Evolutionary conservation across 257 asterid genomes (phyloP).

Genomic region (Mitragyna speciosa): DNA sequence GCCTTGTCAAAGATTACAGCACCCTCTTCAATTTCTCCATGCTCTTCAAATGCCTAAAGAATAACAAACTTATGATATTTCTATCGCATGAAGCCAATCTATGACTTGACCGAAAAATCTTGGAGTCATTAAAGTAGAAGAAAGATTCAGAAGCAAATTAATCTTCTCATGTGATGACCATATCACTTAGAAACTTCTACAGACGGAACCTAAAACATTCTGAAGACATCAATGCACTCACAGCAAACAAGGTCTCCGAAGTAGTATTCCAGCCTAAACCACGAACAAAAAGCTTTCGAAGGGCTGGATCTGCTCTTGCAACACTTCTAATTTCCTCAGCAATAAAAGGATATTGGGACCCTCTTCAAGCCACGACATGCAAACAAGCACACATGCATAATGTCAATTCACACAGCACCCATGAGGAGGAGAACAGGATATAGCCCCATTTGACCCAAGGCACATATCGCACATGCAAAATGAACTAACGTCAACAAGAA

Average conservation of each 20-base stretch:
- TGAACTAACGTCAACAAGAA: constrained; percentile 2
- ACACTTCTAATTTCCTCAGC: constrained; percentile 91
- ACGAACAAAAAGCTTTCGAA: constrained; percentile 96
- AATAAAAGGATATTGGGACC: constrained; percentile 81
- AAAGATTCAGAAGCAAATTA: not conserved
- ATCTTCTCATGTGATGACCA: not conserved
- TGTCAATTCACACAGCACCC: constrained; percentile 70
- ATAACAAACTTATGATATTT: constrained; percentile 12
- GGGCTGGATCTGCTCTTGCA: constrained; percentile 97
- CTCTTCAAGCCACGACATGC: constrained; percentile 94
- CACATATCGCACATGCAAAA: constrained; percentile 32
- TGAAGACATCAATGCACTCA: constrained; percentile 77
- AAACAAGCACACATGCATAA: constrained; percentile 79
- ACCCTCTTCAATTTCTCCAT: constrained; percentile 87
- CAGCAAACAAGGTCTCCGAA: constrained; percentile 93
- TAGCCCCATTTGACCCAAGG: constrained; percentile 25
- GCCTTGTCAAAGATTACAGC: constrained; percentile 67
- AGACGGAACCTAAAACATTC: constrained; percentile 38
- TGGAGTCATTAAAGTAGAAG: not conserved
- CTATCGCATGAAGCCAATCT: not conserved
- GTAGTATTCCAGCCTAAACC: constrained; percentile 96
- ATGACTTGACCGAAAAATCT: not conserved
- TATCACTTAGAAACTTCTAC: constrained; percentile 21
- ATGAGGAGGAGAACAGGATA: constrained; percentile 29
- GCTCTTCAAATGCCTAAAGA: constrained; percentile 74